phyloP scores from a whole-genome alignment of 768 basidiomycete genomes.

The Albatrellus ellisii region DNA sequence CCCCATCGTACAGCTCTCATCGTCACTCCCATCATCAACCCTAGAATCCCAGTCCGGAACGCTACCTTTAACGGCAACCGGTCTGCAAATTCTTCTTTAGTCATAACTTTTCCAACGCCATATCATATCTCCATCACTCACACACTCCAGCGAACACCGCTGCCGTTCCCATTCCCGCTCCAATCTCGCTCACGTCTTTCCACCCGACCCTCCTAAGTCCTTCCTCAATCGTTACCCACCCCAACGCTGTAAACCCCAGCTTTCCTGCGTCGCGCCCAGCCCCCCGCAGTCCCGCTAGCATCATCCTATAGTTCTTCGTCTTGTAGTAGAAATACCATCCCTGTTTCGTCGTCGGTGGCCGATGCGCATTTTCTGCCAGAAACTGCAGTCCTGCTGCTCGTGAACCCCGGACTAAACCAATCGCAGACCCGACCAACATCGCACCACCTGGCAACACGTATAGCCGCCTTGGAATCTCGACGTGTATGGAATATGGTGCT shows the following conservation, averaged over 20 bases:
- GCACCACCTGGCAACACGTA: conserved; percentile 50
- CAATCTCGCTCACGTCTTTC: conserved; percentile 35
- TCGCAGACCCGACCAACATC: conserved; percentile 44
- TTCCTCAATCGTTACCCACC: conserved; percentile 39
- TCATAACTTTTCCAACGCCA: conserved; percentile 1
- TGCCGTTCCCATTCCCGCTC: conserved; percentile 55
- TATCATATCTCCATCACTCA: conserved; percentile 25
- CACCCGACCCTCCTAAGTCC: conserved; percentile 24
- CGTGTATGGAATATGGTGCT: conserved; percentile 17
- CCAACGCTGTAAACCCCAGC: conserved; percentile 32
- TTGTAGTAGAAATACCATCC: conserved; percentile 97
- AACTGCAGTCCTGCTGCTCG: conserved; percentile 63
- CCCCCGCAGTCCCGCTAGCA: conserved; percentile 57
- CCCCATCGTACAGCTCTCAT: conserved; percentile 29
- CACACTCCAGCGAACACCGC: conserved; percentile 42
- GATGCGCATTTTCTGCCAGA: conserved; percentile 88
- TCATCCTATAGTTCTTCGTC: conserved; percentile 84
- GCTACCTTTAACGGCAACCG: conserved; percentile 11
- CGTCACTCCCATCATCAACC: conserved; percentile 40
- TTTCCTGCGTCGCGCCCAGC: conserved; percentile 44
- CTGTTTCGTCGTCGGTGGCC: conserved; percentile 69
- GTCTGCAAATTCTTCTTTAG: conserved; percentile 9
- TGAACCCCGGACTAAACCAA: conserved; percentile 65
- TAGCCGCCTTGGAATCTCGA: conserved; percentile 43
- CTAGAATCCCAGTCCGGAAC: conserved; percentile 27